Evolutionary conservation across 106 monocot genomes (phyloP), one percentile per base, ranked within the genome.

Genomic region (Dendrobium huoshanense): DNA sequence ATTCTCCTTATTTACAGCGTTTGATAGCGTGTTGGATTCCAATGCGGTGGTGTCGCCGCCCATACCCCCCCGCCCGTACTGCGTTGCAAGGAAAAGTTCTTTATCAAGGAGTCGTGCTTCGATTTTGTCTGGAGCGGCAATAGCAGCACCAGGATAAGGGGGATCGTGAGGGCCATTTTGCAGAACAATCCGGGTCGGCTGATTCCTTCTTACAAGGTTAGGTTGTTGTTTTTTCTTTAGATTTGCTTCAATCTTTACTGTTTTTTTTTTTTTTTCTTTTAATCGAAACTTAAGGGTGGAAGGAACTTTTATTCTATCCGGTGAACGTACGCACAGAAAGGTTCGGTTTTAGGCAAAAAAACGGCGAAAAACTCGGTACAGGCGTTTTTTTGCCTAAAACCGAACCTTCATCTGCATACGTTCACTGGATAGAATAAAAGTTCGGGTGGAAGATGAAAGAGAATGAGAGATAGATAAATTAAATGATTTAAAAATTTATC

Each of bases 101-200:
- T 65, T 82, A 75, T 89, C 42, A 86, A 84, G 82, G 54, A 74
- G 27, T 94, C 93, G 40, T 96, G 96, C 88, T 92, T 85, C 80
- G 96, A 96, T 68, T 96, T 96, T 79, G 80, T 88, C 42, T 96
- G 96, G 96, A 94, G 94, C 84, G 94, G 92, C 41, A 86, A 83
- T 56, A 73, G 51, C 25, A 87, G 87, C 72, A 5, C 77, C 37
- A 83, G 90, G 43, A 42, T 92, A 77, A 81, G 31, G 8, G 17
- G 55, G 75, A 92, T 96, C 58, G 96, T 94, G 18, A 2, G 22
- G 4, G 87, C 82, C 2, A 94, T 96, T 82, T 90, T 87, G 94
- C 42, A 11, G 61, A 96, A 96, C 75, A 96, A 94, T 76, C 96
- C 96, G 24, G 91, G 90, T 18, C 59, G 96, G 55, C 25, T 77